A percentile compares a stretch with the other conserved stretches of the same genome.
Evolutionary conservation across 1,284 basidiomycete genomes (phyloP).

Genomic region (Takashimella tepidaria): DNA sequence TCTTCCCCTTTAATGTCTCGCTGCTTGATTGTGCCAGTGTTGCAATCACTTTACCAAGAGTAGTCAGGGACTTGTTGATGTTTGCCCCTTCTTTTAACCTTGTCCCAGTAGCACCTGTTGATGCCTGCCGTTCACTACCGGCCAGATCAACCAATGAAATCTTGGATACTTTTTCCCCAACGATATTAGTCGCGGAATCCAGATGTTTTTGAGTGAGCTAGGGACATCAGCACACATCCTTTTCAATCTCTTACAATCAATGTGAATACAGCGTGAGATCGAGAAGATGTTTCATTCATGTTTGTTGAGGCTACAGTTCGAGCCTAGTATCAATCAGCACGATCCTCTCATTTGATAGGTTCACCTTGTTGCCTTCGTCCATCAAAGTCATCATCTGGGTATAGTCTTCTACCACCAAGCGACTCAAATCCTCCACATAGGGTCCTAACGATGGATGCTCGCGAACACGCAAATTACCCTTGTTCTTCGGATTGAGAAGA

Average conservation of each 20-base stretch:
- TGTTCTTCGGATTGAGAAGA: slow-evolving; percentile 93
- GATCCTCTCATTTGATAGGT: no score
- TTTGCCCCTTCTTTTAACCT: slow-evolving; percentile 93
- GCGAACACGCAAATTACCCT: slow-evolving; percentile 85
- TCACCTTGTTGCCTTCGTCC: slow-evolving; percentile 94
- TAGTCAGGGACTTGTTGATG: slow-evolving; percentile 97
- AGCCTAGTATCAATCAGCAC: slow-evolving; percentile 53
- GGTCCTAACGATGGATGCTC: slow-evolving; percentile 92
- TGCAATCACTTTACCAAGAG: slow-evolving; percentile 94
- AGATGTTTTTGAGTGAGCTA: slow-evolving; percentile 79
- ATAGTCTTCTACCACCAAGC: slow-evolving; percentile 84
- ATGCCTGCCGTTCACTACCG: slow-evolving; percentile 94
- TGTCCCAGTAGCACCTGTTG: slow-evolving; percentile 91
- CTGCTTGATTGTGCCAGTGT: slow-evolving; percentile 73
- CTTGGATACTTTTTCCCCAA: slow-evolving; percentile 92
- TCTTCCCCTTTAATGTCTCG: slow-evolving; percentile 60
- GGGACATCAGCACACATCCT: slow-evolving; percentile 4
- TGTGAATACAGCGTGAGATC: slow-evolving; percentile 97
- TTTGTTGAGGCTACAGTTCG: slow-evolving; percentile 96
- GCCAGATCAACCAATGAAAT: slow-evolving; percentile 93
- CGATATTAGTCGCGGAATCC: slow-evolving; percentile 74
- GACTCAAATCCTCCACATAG: slow-evolving; percentile 95
- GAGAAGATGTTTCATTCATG: slow-evolving; percentile 99
- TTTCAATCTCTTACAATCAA: slow-evolving; percentile 54
- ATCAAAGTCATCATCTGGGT: slow-evolving; percentile 97